Evolutionary conservation across 192 early-diverging fungal species (phyloP).

Genomic region (Backusella australiensis): DNA sequence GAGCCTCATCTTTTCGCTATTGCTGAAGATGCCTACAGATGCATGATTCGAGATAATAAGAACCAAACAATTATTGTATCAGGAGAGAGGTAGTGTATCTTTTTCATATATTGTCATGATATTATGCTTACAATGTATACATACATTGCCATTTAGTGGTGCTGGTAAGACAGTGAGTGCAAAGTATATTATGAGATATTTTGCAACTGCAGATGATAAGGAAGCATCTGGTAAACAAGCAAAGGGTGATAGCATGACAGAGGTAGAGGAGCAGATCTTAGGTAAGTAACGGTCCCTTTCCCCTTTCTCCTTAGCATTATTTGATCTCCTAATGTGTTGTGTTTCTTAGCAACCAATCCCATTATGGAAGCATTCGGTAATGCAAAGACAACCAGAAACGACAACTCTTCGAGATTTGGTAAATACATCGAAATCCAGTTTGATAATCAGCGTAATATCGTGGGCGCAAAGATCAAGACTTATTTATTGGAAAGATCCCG

Average conservation of each 20-base stretch:
- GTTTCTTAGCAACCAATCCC: slow-evolving; percentile 82
- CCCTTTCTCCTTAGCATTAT: background rate
- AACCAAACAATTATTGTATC: slow-evolving; percentile 99
- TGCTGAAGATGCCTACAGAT: slow-evolving; percentile 95
- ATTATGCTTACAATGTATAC: background rate
- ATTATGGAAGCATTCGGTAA: slow-evolving; percentile 99
- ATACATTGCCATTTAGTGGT: slow-evolving; percentile 48
- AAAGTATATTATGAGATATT: slow-evolving; percentile 98
- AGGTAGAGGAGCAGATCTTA: slow-evolving; percentile 80
- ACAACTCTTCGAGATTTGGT: slow-evolving; percentile 97
- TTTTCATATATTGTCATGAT: background rate
- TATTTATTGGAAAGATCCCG: slow-evolving; percentile 97
- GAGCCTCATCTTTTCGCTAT: slow-evolving; percentile 99
- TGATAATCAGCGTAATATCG: slow-evolving; percentile 78
- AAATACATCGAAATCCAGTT: slow-evolving; percentile 99
- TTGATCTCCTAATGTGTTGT: background rate
- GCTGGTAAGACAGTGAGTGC: slow-evolving; percentile 99
- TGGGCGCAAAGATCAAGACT: slow-evolving; percentile 92
- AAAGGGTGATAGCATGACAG: slow-evolving; percentile 56
- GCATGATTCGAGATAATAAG: slow-evolving; percentile 87
- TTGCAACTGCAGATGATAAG: slow-evolving; percentile 77
- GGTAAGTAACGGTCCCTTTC: slow-evolving; percentile 30
- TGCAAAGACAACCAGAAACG: slow-evolving; percentile 98
- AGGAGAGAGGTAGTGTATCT: slow-evolving; percentile 72
- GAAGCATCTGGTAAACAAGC: slow-evolving; percentile 41